phyloP scores from a whole-genome alignment of 306 rosid genomes.

The Cicer yamashitae region DNA sequence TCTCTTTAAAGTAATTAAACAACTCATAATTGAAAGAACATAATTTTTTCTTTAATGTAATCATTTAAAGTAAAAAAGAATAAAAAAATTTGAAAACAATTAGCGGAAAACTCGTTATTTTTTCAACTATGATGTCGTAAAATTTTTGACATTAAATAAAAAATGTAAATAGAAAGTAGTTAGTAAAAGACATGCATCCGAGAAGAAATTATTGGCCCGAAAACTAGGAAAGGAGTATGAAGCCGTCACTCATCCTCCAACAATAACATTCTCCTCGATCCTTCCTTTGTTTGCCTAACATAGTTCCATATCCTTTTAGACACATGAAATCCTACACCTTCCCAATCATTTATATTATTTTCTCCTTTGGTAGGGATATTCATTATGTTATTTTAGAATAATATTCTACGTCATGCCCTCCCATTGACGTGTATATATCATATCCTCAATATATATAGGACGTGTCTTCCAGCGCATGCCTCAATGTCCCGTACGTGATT shows the following conservation, averaged over 20 bases:
- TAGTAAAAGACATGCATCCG: not conserved
- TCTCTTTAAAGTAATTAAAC: too few relatives aligned
- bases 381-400: constrained; percentile 56
- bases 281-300: constrained; percentile 60
- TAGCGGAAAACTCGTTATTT: too few relatives aligned
- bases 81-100: too few relatives aligned
- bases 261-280: constrained; percentile 46
- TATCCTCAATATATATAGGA: constrained; percentile 42
- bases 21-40: too few relatives aligned
- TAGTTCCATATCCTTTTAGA: constrained; percentile 57
- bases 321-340: constrained; percentile 65
- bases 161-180: too few relatives aligned
- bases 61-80: too few relatives aligned
- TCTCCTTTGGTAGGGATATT: constrained; percentile 43
- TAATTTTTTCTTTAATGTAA: too few relatives aligned
- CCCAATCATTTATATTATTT: constrained; percentile 60
- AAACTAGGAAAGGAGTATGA: constrained; percentile 63
- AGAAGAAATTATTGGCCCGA: constrained; percentile 62
- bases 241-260: constrained; percentile 99
- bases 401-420: constrained; percentile 64
- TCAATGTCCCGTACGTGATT: constrained; percentile 58
- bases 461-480: constrained; percentile 53
- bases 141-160: too few relatives aligned
- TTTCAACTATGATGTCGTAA: too few relatives aligned
- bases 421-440: constrained; percentile 59